Evolutionary conservation across 805 yeast species (phyloP).

Genomic region (Metschnikowia gelsemii): DNA sequence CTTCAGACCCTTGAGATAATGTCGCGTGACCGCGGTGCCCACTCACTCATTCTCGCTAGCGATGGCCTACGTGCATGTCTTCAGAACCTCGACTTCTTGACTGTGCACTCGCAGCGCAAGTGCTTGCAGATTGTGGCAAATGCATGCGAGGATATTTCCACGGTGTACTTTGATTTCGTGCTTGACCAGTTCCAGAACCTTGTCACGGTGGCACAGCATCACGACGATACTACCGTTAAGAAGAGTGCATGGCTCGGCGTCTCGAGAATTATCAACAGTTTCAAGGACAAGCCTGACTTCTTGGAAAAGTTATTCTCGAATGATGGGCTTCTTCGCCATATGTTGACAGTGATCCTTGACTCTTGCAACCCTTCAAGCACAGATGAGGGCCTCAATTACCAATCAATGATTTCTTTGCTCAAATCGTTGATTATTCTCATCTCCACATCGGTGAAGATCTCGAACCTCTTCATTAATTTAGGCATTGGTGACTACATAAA

Average conservation of each 20-base stretch:
- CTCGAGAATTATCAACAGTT: constrained; percentile 54
- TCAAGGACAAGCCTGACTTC: constrained; percentile 40
- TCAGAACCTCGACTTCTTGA: constrained; percentile 80
- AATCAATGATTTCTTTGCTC: constrained; percentile 26
- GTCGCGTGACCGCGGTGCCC: constrained; percentile 53
- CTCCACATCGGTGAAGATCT: constrained; percentile 43
- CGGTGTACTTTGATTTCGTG: constrained; percentile 46
- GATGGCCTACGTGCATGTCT: constrained; percentile 67
- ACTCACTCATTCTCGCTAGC: constrained; percentile 49
- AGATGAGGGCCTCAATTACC: constrained; percentile 13
- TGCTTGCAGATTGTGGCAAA: constrained; percentile 73
- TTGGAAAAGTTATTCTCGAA: constrained; percentile 44
- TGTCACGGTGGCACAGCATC: constrained; percentile 52
- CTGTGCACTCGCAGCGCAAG: constrained; percentile 84
- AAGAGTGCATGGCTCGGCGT: constrained; percentile 68
- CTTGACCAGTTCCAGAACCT: constrained; percentile 59
- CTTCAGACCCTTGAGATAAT: constrained; percentile 70
- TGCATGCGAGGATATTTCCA: constrained; percentile 52
- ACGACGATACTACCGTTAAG: constrained; percentile 56
- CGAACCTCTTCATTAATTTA: constrained; percentile 46
- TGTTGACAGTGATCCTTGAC: constrained; percentile 13
- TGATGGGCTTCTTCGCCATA: constrained; percentile 10
- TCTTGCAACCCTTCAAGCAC: constrained; percentile 18
- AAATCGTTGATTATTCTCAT: constrained; percentile 46
- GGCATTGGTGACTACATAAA: constrained; percentile 48